Evolutionary conservation across 345 rosid species (phyloP).

Genomic region (Pugionium cornutum): DNA sequence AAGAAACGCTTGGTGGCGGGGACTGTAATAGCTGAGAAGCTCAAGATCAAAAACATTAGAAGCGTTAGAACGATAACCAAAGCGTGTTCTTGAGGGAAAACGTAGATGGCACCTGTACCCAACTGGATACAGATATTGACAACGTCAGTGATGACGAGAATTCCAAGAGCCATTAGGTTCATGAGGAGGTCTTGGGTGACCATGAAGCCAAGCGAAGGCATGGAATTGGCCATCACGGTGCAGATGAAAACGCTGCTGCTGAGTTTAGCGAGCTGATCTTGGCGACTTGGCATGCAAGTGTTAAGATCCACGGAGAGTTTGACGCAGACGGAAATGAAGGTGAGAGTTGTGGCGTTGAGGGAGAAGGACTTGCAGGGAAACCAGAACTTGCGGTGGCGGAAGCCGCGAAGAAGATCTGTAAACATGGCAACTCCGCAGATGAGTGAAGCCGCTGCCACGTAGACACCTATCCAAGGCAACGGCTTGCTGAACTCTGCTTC

Average conservation of each 20-base stretch:
- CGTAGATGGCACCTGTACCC: conserved; percentile 72
- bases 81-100: conserved; percentile 65
- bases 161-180: conserved; percentile 65
- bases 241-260: conserved; percentile 73
- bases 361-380: conserved; percentile 69
- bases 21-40: conserved; percentile 61
- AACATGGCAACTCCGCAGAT: conserved; percentile 69
- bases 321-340: conserved; percentile 61
- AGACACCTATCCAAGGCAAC: conserved; percentile 80
- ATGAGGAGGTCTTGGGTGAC: conserved; percentile 50
- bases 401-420: conserved; percentile 57
- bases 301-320: conserved; percentile 92
- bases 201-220: conserved; percentile 88
- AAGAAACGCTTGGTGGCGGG: conserved; percentile 53
- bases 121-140: conserved; percentile 74
- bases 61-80: conserved; percentile 59
- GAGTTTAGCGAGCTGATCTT: conserved; percentile 85
- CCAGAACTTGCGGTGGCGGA: conserved; percentile 64
- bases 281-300: conserved; percentile 76
- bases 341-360: conserved; percentile 73
- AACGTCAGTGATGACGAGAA: conserved; percentile 62
- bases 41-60: conserved; percentile 51
- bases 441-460: conserved; percentile 72
- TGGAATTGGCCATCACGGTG: conserved; percentile 70
- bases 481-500: conserved; percentile 61